These are phyloP conservation scores for Linum lewisii DNA, from an alignment of 345 rosid genomes.

Conservation along the genomic window DNA sequence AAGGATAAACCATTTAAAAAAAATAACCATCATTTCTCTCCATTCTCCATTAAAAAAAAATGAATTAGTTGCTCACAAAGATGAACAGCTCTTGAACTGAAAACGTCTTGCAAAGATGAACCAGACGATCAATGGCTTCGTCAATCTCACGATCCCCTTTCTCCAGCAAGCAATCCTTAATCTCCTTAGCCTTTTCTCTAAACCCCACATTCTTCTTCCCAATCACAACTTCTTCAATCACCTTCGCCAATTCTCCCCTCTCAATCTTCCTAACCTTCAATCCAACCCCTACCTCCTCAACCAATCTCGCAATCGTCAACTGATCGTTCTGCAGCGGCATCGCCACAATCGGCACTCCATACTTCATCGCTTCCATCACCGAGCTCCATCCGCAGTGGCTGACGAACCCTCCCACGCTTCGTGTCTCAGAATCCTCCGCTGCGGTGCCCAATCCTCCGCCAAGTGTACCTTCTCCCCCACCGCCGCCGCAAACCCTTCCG, in stretches of 20 bases:
- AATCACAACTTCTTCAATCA: background rate
- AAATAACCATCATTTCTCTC: too few relatives aligned
- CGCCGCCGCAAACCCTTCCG: background rate
- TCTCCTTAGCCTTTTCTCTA: background rate
- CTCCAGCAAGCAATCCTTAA: background rate
- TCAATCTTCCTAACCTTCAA: background rate
- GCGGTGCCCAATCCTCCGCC: slow-evolving; percentile 5
- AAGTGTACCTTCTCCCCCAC: background rate
- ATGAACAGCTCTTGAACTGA: background rate
- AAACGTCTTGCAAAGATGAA: background rate
- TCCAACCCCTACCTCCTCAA: background rate
- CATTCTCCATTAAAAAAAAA: too few relatives aligned
- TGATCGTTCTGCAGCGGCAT: slow-evolving; percentile 1
- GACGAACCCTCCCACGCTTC: slow-evolving; percentile 1
- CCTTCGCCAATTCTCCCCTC: background rate
- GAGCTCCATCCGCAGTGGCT: slow-evolving; percentile 12
- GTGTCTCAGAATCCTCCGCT: background rate
- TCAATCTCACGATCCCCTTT: background rate
- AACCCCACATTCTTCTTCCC: background rate
- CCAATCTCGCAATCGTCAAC: background rate
- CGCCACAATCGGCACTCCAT: slow-evolving; percentile 1
- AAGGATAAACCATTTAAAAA: too few relatives aligned
- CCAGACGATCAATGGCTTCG: background rate
- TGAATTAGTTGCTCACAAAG: too few relatives aligned
- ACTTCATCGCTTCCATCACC: slow-evolving; percentile 3